Conservation (phyloP, 805 yeast genomes). For the Monosporozyma siamensis region DNA sequence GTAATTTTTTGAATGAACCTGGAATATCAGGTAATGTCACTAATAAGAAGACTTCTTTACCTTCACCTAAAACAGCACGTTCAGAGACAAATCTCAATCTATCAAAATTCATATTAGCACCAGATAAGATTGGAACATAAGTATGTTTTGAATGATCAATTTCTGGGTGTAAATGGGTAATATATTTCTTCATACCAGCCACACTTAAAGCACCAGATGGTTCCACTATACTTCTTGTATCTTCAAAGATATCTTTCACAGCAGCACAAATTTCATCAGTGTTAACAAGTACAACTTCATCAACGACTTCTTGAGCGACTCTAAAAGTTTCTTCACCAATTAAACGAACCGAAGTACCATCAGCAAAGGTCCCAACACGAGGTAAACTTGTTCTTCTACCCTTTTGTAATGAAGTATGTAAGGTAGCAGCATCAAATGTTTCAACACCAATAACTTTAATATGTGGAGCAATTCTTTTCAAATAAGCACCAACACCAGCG, state of each 20-base stretch:
- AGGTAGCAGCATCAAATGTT: constrained; percentile 91
- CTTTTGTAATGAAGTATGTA: constrained; percentile 56
- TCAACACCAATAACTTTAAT: constrained; percentile 93
- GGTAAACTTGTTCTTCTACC: constrained; percentile 48
- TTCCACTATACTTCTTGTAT: constrained; percentile 86
- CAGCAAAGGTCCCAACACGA: constrained; percentile 94
- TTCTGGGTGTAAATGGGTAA: constrained; percentile 51
- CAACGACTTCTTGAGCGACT: constrained; percentile 68
- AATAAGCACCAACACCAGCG: constrained; percentile 82
- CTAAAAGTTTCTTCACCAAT: constrained; percentile 90
- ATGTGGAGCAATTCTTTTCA: constrained; percentile 96
- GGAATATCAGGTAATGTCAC: constrained; percentile 89
- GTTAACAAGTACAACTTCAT: constrained; percentile 73
- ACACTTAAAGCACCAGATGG: constrained; percentile 97
- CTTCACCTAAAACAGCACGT: constrained; percentile 97
- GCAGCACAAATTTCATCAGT: constrained; percentile 97
- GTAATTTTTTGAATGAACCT: constrained; percentile 77
- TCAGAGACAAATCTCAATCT: constrained; percentile 92
- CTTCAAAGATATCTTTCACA: constrained; percentile 92
- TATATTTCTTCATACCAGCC: constrained; percentile 86
- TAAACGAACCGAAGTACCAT: constrained; percentile 91
- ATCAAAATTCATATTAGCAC: constrained; percentile 98
- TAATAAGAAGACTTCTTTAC: constrained; percentile 85
- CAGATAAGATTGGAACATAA: constrained; percentile 80
- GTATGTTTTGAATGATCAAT: constrained; percentile 60